Base-by-base conservation (phyloP, 2,329 filamentous ascomycete species). In the Apiospora saccharicola region DNA sequence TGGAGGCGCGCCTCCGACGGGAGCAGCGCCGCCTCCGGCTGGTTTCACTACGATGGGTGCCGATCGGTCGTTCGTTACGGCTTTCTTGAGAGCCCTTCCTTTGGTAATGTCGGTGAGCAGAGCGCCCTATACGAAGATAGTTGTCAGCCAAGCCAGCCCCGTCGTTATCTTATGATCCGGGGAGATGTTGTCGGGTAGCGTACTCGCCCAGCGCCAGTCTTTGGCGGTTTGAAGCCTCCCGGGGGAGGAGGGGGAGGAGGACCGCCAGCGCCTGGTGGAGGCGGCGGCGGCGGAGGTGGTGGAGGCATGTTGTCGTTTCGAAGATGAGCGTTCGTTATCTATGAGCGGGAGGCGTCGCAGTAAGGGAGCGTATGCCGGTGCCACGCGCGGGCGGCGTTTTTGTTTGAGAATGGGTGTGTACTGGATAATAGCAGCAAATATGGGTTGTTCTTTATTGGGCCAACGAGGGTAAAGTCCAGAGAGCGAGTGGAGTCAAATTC, bases 31-130 rank as follows among this genome's bases (percentile, higher is more conserved):
- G 44, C 86, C 86, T 69, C 88, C 85, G 70, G 87, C 86, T 69
- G 86, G 78, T 71, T 88, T 90, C 73, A 83, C 88, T 72, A 98
- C 82, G 69, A 89, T 78, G 0, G 96, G 96, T 10, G 94, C 94
- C 30, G 95, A 98, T 82, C 96, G 92, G 82, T 98, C 96, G 83
- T 98, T 98, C 76, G 95, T 94, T 71, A 94, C 92, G 44, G 94
- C 88, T 83, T 98, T 98, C 83, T 93, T 98, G 73, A 98, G 87
- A 74, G 86, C 85, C 76, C 85, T 88, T 75, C 96, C 96, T 82
- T 97, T 97, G 76, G 87, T 86, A 77, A 99, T 99, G 82, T 98
- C 96, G 79, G 90, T 89, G 64, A 98, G 89, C 47, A 99, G 88
- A 71, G 96, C 95, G 77, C 92, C 92, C 96, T 98, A 78, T 64